Conservation (phyloP, 768 basidiomycete species). For the Lentinula guzmanii region DNA sequence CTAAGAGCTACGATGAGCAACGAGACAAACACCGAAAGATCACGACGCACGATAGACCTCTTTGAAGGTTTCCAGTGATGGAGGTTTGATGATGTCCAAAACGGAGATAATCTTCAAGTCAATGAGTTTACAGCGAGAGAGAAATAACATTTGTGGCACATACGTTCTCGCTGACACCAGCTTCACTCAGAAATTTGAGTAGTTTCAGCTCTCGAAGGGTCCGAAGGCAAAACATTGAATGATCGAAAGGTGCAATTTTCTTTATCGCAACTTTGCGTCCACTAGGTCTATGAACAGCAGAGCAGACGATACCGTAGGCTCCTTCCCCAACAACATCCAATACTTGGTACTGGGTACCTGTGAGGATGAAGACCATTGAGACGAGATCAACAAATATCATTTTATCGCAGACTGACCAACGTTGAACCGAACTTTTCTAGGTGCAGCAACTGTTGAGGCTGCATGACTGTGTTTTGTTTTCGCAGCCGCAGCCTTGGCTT, state of each 20-base stretch:
- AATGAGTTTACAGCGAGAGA: conserved; percentile 3
- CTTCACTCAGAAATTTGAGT: conserved; percentile 79
- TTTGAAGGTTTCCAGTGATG: conserved; percentile 76
- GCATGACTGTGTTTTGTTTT: conserved; percentile 28
- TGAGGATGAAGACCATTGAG: background rate
- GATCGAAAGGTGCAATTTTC: conserved; percentile 93
- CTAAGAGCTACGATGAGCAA: conserved; percentile 26
- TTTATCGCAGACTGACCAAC: conserved; percentile 46
- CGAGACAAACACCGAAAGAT: background rate
- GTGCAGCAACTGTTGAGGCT: conserved; percentile 42
- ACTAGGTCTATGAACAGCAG: conserved; percentile 81
- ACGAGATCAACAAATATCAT: background rate
- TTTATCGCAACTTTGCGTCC: conserved; percentile 95
- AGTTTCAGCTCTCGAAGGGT: conserved; percentile 87
- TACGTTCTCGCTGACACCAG: conserved; percentile 87
- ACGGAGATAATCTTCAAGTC: conserved; percentile 74
- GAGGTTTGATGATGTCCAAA: conserved; percentile 81
- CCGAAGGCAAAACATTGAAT: conserved; percentile 89
- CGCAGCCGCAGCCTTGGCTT: background rate
- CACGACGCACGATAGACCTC: conserved; percentile 67
- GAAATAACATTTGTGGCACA: conserved; percentile 12
- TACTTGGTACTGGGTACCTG: conserved; percentile 77
- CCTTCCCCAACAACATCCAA: conserved; percentile 87
- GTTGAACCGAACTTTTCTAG: conserved; percentile 85
- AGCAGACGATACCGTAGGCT: conserved; percentile 94